A percentile compares a stretch with the other conserved stretches of the same genome.
phyloP scores from a whole-genome alignment of 2,329 filamentous ascomycete genomes.

The Xylariaceae sp. region DNA sequence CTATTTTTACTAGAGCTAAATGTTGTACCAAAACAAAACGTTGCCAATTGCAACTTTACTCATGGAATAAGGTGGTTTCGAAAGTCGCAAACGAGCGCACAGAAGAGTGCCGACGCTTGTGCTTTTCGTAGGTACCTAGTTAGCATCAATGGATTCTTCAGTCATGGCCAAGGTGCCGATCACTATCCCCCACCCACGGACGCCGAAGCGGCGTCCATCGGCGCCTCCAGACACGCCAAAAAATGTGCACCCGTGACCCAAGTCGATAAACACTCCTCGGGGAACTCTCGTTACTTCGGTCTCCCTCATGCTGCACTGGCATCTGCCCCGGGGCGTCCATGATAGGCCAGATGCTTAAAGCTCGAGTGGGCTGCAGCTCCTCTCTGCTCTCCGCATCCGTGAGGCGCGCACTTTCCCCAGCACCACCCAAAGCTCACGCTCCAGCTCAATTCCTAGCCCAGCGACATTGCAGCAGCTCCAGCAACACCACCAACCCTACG shows the following conservation, averaged over 20 bases:
- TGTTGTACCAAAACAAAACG: no score
- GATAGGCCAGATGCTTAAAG: slow-evolving; percentile 14
- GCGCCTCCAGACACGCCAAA: slow-evolving; percentile 4
- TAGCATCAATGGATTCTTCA: no score
- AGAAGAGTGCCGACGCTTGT: no score
- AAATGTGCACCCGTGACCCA: not conserved
- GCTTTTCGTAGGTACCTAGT: no score
- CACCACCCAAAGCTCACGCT: not conserved
- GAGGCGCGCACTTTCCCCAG: slow-evolving; percentile 5
- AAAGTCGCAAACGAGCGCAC: no score
- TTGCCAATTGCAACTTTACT: no score
- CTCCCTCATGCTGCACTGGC: not conserved
- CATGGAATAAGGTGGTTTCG: no score
- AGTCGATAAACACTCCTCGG: not conserved
- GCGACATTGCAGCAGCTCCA: slow-evolving; percentile 11
- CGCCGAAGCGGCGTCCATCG: no score
- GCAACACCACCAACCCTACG: not conserved
- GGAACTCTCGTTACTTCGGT: slow-evolving; percentile 5
- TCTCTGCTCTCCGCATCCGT: slow-evolving; percentile 15
- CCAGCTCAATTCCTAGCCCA: not conserved
- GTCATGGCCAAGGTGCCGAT: no score
- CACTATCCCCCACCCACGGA: no score
- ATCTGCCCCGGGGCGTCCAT: slow-evolving; percentile 2
- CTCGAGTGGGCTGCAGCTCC: slow-evolving; percentile 9
- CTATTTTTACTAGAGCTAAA: no score